Evolutionary conservation across 495 filamentous ascomycete species (phyloP).

Genomic region (Hypoxylon fuscum): DNA sequence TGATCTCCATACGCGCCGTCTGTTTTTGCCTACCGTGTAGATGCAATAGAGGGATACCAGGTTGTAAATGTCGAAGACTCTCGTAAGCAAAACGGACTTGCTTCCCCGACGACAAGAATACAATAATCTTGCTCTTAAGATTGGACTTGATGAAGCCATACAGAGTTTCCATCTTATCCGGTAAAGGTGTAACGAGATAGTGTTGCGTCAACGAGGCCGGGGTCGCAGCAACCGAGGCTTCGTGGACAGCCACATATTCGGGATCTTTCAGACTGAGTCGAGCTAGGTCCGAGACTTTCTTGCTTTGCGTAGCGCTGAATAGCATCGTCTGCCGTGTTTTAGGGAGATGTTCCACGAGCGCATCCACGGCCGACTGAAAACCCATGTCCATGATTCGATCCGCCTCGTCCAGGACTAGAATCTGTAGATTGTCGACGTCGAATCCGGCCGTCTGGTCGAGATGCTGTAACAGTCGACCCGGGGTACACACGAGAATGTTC

Average conservation of each 20-base stretch:
- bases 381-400: conserved; percentile 99
- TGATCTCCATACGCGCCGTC: conserved; percentile 83
- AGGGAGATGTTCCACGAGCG: conserved; percentile 91
- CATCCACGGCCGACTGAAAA: conserved; percentile 90
- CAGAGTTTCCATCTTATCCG: conserved; percentile 88
- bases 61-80: conserved; percentile 89
- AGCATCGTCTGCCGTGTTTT: conserved; percentile 88
- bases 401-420: conserved; percentile 95
- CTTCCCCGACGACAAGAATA: conserved; percentile 94
- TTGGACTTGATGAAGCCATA: conserved; percentile 91
- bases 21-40: conserved; percentile 96
- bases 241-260: conserved; percentile 94
- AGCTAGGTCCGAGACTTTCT: conserved; percentile 90
- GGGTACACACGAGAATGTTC: conserved; percentile 98
- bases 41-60: conserved; percentile 94
- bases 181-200: conserved; percentile 83
- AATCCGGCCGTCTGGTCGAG: conserved; percentile 93
- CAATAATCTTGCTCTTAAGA: conserved; percentile 89
- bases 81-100: conserved; percentile 97
- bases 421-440: conserved; percentile 87
- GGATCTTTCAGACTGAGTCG: conserved; percentile 87
- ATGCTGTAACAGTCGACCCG: conserved; percentile 94
- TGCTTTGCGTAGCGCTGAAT: conserved; percentile 96
- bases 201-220: conserved; percentile 87
- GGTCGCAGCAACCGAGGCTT: conserved; percentile 81